Evolutionary conservation across 2,329 filamentous ascomycete genomes (phyloP), one percentile per base, ranked within the genome.

Genomic region (Aspergillus fumigatiaffinis): DNA sequence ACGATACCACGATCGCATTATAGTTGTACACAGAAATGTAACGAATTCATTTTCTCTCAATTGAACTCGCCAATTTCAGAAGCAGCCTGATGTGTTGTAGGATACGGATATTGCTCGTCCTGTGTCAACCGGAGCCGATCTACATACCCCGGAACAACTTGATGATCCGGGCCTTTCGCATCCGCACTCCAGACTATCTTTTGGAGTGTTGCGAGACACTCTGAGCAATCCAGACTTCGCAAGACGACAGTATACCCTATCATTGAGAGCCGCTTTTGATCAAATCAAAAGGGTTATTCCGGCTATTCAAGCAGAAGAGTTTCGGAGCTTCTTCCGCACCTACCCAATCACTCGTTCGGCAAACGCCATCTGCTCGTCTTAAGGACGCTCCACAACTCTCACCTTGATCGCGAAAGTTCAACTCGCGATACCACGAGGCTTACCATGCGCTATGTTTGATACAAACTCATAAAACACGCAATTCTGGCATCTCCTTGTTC

Each of bases 351-450:
- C 20, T 47, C 44, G 20, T 23, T 23, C 12, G 21, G 20, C 20
- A 23, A 44, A n/a, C 20, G 8, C 44, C 44, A 21, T 47, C 21
- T 25, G 44, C 20, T 23, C n/a, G 9, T 47, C 9, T 23, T 14
- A 0, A 47, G 25, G 21, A 47, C 32, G 14, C 32, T 38, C 17
- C 32, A 47, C 10, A 12, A 26, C 14, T 47, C 6, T 47, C 6
- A 23, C 10, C 44, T 35, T 20, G 28, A 32, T 54, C 29, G 51
- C 44, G 44, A 51, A 41, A 38, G 17, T 25, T 50, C 44, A 50
- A 28, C 23, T 50, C 53, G 59, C 54, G 55, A 64, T 65, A 62
- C 60, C 52, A 65, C 65, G 60, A 64, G 46, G 52, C 26, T 42
- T 50, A 28, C 50, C 26, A 51, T 38, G 52, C 57, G 56, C 53